phyloP scores from a whole-genome alignment of 2,329 filamentous ascomycete species.

The Teratosphaeria viscida region DNA sequence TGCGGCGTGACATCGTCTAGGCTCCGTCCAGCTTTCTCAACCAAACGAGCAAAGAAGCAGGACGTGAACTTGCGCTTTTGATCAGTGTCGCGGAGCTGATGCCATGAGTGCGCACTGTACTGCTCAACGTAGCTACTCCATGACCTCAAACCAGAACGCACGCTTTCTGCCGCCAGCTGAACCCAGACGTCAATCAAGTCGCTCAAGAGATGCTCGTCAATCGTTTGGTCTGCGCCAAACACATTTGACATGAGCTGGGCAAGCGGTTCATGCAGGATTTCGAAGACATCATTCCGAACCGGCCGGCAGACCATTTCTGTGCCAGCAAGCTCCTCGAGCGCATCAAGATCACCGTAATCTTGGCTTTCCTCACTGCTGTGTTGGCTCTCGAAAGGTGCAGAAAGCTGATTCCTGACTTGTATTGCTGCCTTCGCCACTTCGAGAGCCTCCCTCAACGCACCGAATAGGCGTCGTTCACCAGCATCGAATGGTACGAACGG shows the following conservation, averaged over 20 bases:
- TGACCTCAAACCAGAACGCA: constrained; percentile 29
- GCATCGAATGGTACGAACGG: constrained; percentile 45
- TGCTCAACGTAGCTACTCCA: constrained; percentile 48
- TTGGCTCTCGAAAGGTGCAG: constrained; percentile 21
- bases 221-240: constrained; percentile 47
- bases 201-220: constrained; percentile 44
- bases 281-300: constrained; percentile 23
- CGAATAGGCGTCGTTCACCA: constrained; percentile 28
- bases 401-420: constrained; percentile 10
- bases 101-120: constrained; percentile 43
- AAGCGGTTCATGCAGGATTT: constrained; percentile 39
- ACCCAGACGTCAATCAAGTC: constrained; percentile 47
- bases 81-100: constrained; percentile 35
- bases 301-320: not conserved
- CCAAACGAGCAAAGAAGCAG: constrained; percentile 33
- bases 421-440: constrained; percentile 37
- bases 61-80: constrained; percentile 36
- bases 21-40: constrained; percentile 32
- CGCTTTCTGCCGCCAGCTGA: constrained; percentile 39
- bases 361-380: constrained; percentile 49
- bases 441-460: constrained; percentile 40
- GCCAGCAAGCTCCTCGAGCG: constrained; percentile 34
- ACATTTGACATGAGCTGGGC: constrained; percentile 49
- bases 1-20: constrained; percentile 32
- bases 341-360: constrained; percentile 51